These are phyloP conservation scores for Fusarium anguioides DNA, from an alignment of 2,329 filamentous ascomycete genomes.

Conservation along the genomic window DNA sequence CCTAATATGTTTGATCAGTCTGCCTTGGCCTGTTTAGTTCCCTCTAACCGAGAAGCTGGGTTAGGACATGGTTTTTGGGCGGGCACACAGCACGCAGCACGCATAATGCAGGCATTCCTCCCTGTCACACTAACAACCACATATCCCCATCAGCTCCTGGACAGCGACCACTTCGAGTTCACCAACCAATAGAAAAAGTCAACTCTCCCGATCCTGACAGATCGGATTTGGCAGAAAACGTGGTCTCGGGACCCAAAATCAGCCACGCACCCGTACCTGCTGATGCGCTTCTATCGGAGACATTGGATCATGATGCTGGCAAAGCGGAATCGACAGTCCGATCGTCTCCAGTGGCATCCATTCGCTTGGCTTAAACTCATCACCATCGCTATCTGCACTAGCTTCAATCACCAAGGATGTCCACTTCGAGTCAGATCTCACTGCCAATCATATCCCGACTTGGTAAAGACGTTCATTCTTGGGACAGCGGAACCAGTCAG, in stretches of 20 bases:
- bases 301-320: slow-evolving; percentile 13
- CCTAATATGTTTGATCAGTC: slow-evolving; percentile 14
- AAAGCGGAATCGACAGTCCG: not conserved
- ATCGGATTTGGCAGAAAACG: slow-evolving; percentile 32
- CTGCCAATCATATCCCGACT: slow-evolving; percentile 37
- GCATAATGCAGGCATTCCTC: slow-evolving; percentile 6
- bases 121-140: slow-evolving; percentile 37
- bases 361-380: slow-evolving; percentile 22
- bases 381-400: slow-evolving; percentile 5
- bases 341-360: slow-evolving; percentile 1
- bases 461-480: slow-evolving; percentile 36
- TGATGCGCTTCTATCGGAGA: slow-evolving; percentile 23
- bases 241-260: slow-evolving; percentile 36
- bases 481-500: slow-evolving; percentile 43
- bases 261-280: slow-evolving; percentile 34
- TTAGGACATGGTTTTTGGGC: slow-evolving; percentile 10
- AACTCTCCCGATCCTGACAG: slow-evolving; percentile 31
- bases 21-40: slow-evolving; percentile 12
- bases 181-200: slow-evolving; percentile 24
- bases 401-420: slow-evolving; percentile 21
- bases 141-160: slow-evolving; percentile 21
- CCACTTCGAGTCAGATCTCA: slow-evolving; percentile 31
- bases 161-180: slow-evolving; percentile 5
- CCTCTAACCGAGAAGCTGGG: slow-evolving; percentile 26
- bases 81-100: slow-evolving; percentile 25